Percentiles rank a stretch among this genome's conserved stretches.
These are phyloP conservation scores for Rhododendron mucronatum DNA, from an alignment of 148 eudicot species.

Conservation along the genomic window DNA sequence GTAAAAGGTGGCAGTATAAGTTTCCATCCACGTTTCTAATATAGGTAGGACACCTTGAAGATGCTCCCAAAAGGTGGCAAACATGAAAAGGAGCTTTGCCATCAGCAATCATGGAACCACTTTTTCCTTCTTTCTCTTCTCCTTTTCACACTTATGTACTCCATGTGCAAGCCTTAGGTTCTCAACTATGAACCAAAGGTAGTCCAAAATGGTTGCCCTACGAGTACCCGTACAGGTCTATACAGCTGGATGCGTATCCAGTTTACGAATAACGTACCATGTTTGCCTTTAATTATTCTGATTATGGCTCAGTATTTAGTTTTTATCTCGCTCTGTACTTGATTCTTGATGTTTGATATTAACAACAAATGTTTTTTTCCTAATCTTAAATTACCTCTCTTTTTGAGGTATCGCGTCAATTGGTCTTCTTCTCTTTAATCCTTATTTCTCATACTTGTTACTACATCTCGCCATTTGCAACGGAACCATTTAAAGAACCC, in stretches of 20 bases:
- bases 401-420: neutral
- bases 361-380: neutral
- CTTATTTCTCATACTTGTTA: neutral
- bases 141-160: neutral
- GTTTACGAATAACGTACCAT: neutral
- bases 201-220: neutral
- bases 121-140: too few relatives aligned
- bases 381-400: neutral
- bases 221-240: neutral
- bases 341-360: neutral
- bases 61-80: neutral
- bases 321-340: neutral
- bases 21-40: neutral
- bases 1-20: neutral
- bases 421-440: neutral
- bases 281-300: neutral
- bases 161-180: neutral
- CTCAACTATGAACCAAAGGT: neutral
- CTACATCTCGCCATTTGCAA: neutral
- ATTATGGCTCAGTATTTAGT: neutral
- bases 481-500: neutral
- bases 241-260: neutral
- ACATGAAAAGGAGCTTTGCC: neutral
- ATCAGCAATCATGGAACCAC: neutral
- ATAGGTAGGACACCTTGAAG: neutral